A percentile compares a stretch with the other conserved stretches of the same genome.
Conservation (phyloP, 2,329 filamentous ascomycete species). For the Mycogone perniciosa region DNA sequence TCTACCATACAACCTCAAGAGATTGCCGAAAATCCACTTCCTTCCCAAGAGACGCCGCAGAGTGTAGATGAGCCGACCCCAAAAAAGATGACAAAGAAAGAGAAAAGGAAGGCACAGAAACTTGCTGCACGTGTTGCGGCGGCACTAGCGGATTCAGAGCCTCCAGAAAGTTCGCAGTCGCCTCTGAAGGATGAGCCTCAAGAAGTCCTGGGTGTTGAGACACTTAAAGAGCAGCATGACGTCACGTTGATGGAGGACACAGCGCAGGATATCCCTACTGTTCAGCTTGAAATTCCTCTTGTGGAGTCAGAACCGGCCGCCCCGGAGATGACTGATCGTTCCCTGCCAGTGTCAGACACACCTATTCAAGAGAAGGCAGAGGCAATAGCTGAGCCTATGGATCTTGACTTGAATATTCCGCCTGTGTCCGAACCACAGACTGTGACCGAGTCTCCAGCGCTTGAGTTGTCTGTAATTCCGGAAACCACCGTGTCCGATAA, state of each 20-base stretch:
- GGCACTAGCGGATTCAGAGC: constrained; percentile 3
- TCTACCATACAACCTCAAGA: neutral
- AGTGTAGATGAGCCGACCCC: neutral
- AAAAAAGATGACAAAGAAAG: constrained; percentile 22
- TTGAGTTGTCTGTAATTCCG: neutral
- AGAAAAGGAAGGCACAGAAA: constrained; percentile 30
- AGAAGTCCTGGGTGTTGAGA: neutral
- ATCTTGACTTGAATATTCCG: neutral
- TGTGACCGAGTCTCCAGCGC: neutral
- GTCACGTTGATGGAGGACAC: no score
- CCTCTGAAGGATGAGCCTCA: neutral
- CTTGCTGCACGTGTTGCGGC: constrained; percentile 17
- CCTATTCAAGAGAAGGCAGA: neutral
- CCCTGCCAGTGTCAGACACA: neutral
- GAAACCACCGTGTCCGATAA: neutral
- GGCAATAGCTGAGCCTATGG: neutral
- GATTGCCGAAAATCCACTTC: neutral
- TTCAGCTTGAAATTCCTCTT: neutral
- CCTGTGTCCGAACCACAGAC: neutral
- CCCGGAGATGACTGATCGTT: neutral
- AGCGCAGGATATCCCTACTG: neutral
- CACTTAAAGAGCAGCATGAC: no score
- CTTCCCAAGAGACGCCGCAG: neutral
- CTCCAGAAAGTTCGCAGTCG: neutral
- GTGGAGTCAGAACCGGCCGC: neutral